Evolutionary conservation across 352 stramenopile genomes (phyloP).

Genomic region (Pythium rhizo-oryzae): DNA sequence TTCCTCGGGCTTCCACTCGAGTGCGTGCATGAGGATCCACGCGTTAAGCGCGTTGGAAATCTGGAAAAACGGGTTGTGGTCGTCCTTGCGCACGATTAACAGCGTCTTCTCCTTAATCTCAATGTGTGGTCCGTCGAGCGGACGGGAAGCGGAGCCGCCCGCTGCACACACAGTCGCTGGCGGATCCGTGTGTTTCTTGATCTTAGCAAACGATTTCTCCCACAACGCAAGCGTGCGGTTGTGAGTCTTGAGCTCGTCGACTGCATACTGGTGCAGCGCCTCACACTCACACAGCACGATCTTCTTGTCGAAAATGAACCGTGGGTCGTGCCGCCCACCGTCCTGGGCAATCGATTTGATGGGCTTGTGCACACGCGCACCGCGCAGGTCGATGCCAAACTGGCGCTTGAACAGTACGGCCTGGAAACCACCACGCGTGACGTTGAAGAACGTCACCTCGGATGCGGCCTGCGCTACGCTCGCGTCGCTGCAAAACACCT

Average conservation of each 20-base stretch:
- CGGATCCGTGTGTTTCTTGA: conserved; percentile 4
- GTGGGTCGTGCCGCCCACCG: conserved; percentile 39
- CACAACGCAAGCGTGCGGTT: conserved; percentile 13
- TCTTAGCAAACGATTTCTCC: background rate
- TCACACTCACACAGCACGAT: conserved; percentile 27
- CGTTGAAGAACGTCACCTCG: conserved; percentile 31
- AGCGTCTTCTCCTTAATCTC: conserved; percentile 27
- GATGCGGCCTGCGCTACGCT: background rate
- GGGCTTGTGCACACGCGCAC: conserved; percentile 26
- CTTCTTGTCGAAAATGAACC: conserved; percentile 23
- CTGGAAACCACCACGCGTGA: conserved; percentile 28
- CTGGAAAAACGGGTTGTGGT: conserved; percentile 46
- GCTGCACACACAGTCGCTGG: conserved; percentile 16
- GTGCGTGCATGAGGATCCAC: conserved; percentile 30
- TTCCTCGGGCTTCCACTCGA: conserved; percentile 19
- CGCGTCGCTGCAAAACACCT: conserved; percentile 8
- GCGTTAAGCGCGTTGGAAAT: conserved; percentile 32
- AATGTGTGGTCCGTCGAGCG: background rate
- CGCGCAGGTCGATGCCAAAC: conserved; percentile 49
- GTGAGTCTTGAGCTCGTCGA: conserved; percentile 6
- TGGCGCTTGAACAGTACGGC: conserved; percentile 43
- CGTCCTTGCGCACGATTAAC: conserved; percentile 36
- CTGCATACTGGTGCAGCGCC: conserved; percentile 10
- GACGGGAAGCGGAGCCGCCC: background rate
- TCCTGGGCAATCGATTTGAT: conserved; percentile 35